Conservation (phyloP, 2,329 filamentous ascomycete species). For the Penicillium sp. region DNA sequence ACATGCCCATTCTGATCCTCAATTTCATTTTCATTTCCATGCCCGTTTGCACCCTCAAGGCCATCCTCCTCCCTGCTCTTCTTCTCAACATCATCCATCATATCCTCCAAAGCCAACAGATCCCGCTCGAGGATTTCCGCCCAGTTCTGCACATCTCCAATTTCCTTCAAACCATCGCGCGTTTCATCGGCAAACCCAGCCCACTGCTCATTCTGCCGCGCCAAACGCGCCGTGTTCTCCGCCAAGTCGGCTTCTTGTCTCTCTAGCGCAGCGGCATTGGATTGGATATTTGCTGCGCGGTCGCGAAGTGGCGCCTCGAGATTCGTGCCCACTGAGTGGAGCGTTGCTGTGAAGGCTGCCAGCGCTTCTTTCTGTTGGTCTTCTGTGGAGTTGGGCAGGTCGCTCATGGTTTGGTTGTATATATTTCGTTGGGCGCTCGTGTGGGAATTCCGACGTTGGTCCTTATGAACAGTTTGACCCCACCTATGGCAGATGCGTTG, state of each 20-base stretch:
- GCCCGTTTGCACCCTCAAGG: conserved; percentile 11
- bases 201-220: conserved; percentile 56
- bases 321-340: conserved; percentile 46
- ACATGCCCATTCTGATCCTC: conserved; percentile 4
- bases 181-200: conserved; percentile 57
- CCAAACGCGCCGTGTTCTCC: conserved; percentile 52
- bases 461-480: too few species aligned
- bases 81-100: conserved; percentile 39
- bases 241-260: conserved; percentile 58
- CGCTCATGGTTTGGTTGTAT: not conserved
- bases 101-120: conserved; percentile 47
- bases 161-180: conserved; percentile 60
- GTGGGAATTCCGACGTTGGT: not conserved
- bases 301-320: conserved; percentile 56
- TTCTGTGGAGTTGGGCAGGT: conserved; percentile 1
- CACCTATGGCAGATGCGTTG: too few species aligned
- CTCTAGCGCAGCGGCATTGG: conserved; percentile 54
- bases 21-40: conserved; percentile 9
- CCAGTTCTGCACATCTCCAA: conserved; percentile 68
- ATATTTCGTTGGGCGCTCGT: not conserved
- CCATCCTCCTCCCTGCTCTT: conserved; percentile 22
- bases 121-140: conserved; percentile 61
- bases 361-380: conserved; percentile 43
- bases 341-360: conserved; percentile 47
- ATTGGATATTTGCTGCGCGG: conserved; percentile 58